phyloP scores from a whole-genome alignment of 805 yeast species.

The Saturnispora sekii region DNA sequence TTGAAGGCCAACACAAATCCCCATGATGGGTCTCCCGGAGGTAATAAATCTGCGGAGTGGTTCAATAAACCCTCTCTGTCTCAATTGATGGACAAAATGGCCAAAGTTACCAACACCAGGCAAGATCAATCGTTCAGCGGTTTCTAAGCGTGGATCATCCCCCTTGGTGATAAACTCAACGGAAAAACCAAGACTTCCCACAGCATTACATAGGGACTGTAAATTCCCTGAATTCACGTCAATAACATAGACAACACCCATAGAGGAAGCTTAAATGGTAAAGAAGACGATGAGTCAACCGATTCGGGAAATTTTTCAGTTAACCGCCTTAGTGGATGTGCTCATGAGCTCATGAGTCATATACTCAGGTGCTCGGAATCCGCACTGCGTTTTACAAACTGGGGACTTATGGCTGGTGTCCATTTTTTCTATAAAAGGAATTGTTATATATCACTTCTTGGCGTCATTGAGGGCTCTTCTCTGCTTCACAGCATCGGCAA shows the following conservation, averaged over 20 bases:
- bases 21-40: constrained; percentile 86
- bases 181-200: constrained; percentile 64
- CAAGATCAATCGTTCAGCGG: constrained; percentile 53
- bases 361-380: no score
- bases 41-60: constrained; percentile 60
- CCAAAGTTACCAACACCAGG: constrained; percentile 99
- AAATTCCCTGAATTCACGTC: constrained; percentile 94
- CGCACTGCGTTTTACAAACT: no score
- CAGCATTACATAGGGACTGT: constrained; percentile 81
- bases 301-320: no score
- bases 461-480: constrained; percentile 44
- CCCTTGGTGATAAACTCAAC: constrained; percentile 53
- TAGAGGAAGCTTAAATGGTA: not conserved
- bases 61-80: constrained; percentile 47
- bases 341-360: not conserved
- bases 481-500: constrained; percentile 73
- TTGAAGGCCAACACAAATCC: constrained; percentile 95
- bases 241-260: constrained; percentile 51
- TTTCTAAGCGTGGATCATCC: constrained; percentile 37
- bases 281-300: constrained; percentile 1
- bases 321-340: not conserved
- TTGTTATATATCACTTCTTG: constrained; percentile 6
- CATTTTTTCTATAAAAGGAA: not conserved
- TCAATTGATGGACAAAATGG: constrained; percentile 72
- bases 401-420: not conserved